A percentile compares a stretch with the other conserved stretches of the same genome.
phyloP scores from a whole-genome alignment of 805 yeast genomes.

The Priceomyces fermenticarens region DNA sequence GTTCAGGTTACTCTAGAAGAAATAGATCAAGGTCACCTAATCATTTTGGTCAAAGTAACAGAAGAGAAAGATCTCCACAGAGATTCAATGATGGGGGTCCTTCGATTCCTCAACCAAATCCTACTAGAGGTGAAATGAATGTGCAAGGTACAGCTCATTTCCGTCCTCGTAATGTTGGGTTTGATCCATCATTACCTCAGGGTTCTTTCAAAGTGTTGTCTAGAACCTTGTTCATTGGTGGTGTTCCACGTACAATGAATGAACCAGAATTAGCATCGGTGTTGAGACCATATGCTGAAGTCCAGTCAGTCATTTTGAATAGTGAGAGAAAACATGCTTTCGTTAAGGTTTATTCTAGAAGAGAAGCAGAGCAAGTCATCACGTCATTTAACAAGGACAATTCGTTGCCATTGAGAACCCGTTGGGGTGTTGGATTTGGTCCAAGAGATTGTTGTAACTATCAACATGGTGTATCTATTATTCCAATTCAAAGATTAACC shows the following conservation, averaged over 20 bases:
- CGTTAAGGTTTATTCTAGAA: constrained; percentile 87
- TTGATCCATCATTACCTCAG: constrained; percentile 69
- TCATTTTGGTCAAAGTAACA: constrained; percentile 18
- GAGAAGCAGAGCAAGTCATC: constrained; percentile 84
- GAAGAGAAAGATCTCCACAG: constrained; percentile 31
- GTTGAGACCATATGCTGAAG: constrained; percentile 83
- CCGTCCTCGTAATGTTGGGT: constrained; percentile 69
- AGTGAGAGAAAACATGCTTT: constrained; percentile 93
- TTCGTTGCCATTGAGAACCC: constrained; percentile 65
- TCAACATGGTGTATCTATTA: constrained; percentile 82
- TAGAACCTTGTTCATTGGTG: constrained; percentile 92
- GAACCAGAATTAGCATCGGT: constrained; percentile 68
- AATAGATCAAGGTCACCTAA: constrained; percentile 55
- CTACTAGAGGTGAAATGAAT: constrained; percentile 52
- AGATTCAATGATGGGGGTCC: constrained; percentile 9
- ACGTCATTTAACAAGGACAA: constrained; percentile 70
- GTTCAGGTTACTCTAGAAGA: constrained; percentile 43
- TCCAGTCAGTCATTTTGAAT: constrained; percentile 85
- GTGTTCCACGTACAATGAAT: constrained; percentile 80
- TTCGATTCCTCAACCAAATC: constrained; percentile 9
- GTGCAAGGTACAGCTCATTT: constrained; percentile 70
- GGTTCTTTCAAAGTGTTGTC: constrained; percentile 81
- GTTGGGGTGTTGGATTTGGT: constrained; percentile 99
- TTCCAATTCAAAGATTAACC: constrained; percentile 83
- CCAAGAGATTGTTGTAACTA: constrained; percentile 98